Evolutionary conservation across 495 filamentous ascomycete species (phyloP).

Genomic region (Xylaria telfairii): DNA sequence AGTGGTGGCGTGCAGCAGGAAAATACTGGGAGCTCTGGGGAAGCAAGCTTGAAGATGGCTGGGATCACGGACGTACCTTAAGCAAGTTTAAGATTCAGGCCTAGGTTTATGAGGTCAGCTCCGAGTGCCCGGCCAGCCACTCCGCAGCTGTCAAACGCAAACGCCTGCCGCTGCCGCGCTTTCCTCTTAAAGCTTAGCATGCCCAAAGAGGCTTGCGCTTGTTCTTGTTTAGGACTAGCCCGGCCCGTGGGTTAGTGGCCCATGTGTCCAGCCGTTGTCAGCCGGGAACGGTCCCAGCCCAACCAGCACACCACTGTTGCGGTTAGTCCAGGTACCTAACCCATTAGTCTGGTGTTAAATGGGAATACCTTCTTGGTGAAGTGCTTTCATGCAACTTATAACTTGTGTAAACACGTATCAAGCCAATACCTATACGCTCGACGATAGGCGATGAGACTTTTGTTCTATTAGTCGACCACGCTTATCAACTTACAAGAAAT

Average conservation of each 20-base stretch:
- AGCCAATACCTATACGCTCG: neutral
- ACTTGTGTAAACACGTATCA: neutral
- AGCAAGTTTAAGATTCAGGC: conserved; percentile 24
- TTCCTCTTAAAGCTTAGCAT: conserved; percentile 20
- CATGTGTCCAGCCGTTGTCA: conserved; percentile 6
- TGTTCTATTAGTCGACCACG: neutral
- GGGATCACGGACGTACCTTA: neutral
- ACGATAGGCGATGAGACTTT: too few species aligned
- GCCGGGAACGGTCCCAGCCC: neutral
- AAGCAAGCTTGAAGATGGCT: conserved; percentile 8
- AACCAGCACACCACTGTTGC: too few species aligned
- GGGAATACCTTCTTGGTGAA: neutral
- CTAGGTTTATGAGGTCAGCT: conserved; percentile 24
- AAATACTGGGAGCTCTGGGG: conserved; percentile 9
- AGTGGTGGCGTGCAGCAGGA: neutral
- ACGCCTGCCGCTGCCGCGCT: conserved; percentile 1
- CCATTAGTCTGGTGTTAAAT: neutral
- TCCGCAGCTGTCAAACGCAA: conserved; percentile 16
- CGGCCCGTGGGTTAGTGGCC: too few species aligned
- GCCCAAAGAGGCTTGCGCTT: neutral
- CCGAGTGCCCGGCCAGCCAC: conserved; percentile 22
- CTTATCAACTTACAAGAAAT: neutral
- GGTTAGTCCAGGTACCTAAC: neutral
- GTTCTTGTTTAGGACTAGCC: neutral
- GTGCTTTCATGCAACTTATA: neutral